These are phyloP conservation scores for Paraphaeosphaeria minitans DNA, from an alignment of 2,329 filamentous ascomycete genomes.

Conservation along the genomic window DNA sequence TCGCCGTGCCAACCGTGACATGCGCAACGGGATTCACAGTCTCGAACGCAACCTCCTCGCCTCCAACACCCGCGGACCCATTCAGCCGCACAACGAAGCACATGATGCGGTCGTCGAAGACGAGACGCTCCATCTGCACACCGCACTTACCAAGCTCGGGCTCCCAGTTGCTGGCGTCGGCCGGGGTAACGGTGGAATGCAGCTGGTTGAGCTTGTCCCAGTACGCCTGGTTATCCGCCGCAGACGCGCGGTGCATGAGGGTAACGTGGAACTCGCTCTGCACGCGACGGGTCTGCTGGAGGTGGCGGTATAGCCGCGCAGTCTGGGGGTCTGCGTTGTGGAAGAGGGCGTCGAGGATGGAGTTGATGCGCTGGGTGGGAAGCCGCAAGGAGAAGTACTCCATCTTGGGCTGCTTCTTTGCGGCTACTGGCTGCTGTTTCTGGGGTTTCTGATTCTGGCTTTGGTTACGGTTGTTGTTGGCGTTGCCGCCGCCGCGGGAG, in stretches of 20 bases:
- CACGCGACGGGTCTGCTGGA: conserved; percentile 74
- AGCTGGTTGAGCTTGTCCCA: conserved; percentile 76
- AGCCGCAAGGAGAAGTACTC: conserved; percentile 70
- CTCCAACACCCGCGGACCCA: conserved; percentile 35
- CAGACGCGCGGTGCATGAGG: conserved; percentile 77
- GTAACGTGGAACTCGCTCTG: conserved; percentile 93
- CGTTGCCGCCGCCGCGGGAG: conserved; percentile 53
- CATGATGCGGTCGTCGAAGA: conserved; percentile 90
- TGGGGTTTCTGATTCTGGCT: conserved; percentile 47
- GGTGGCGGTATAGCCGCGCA: conserved; percentile 73
- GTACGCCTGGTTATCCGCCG: conserved; percentile 66
- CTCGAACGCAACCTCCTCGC: conserved; percentile 58
- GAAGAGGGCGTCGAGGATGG: conserved; percentile 74
- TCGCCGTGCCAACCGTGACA: conserved; percentile 85
- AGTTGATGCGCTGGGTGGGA: conserved; percentile 56
- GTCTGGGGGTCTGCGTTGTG: conserved; percentile 57
- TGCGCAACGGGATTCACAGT: conserved; percentile 82
- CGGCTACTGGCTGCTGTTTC: conserved; percentile 46
- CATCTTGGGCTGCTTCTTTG: conserved; percentile 57
- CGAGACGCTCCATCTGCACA: conserved; percentile 67
- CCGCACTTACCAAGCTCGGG: conserved; percentile 67
- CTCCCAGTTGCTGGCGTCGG: conserved; percentile 47
- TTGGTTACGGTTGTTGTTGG: conserved; percentile 23
- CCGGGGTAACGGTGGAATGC: conserved; percentile 48
- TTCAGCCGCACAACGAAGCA: conserved; percentile 76